Percentiles rank a stretch among this genome's conserved stretches.
These are phyloP conservation scores for Cladophialophora psammophila DNA, from an alignment of 2,329 filamentous ascomycete species.

Conservation along the genomic window DNA sequence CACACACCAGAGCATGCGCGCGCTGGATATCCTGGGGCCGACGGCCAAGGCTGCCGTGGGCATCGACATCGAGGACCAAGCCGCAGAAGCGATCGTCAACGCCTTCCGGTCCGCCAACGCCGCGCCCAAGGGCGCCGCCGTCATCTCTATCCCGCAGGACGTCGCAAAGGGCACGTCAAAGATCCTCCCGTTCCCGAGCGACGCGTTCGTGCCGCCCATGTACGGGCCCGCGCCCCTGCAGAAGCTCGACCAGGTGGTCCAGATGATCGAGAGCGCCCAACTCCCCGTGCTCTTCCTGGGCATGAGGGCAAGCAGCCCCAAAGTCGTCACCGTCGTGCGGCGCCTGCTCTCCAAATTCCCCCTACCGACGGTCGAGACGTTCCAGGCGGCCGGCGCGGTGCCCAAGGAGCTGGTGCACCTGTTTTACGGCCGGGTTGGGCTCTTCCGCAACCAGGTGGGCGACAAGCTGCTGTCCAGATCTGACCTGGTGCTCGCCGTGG, in stretches of 20 bases:
- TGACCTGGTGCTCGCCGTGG: conserved; percentile 55
- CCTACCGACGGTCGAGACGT: conserved; percentile 59
- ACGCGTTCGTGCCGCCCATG: conserved; percentile 51
- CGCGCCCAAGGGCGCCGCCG: conserved; percentile 54
- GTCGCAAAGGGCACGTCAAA: conserved; percentile 51
- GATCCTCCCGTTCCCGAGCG: conserved; percentile 49
- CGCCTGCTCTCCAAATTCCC: conserved; percentile 52
- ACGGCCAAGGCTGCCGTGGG: conserved; percentile 53
- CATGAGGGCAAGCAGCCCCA: conserved; percentile 51
- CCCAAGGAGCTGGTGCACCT: conserved; percentile 52
- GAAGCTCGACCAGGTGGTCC: conserved; percentile 47
- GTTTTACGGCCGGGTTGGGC: conserved; percentile 57
- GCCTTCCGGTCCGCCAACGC: conserved; percentile 54
- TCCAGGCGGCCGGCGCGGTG: conserved; percentile 59
- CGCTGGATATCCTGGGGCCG: conserved; percentile 54
- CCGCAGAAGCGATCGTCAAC: conserved; percentile 56
- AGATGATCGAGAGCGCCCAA: conserved; percentile 46
- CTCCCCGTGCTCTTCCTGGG: conserved; percentile 58
- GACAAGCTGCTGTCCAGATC: conserved; percentile 54
- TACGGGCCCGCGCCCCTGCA: conserved; percentile 50
- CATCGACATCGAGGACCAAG: conserved; percentile 57
- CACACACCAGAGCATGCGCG: conserved; percentile 58
- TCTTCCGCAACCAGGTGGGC: conserved; percentile 59
- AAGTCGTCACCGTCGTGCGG: conserved; percentile 53
- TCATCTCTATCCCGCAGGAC: conserved; percentile 56